A percentile compares a stretch with the other conserved stretches of the same genome.
phyloP scores from a whole-genome alignment of 2,329 filamentous ascomycete genomes.

The Stromatinia cepivora region DNA sequence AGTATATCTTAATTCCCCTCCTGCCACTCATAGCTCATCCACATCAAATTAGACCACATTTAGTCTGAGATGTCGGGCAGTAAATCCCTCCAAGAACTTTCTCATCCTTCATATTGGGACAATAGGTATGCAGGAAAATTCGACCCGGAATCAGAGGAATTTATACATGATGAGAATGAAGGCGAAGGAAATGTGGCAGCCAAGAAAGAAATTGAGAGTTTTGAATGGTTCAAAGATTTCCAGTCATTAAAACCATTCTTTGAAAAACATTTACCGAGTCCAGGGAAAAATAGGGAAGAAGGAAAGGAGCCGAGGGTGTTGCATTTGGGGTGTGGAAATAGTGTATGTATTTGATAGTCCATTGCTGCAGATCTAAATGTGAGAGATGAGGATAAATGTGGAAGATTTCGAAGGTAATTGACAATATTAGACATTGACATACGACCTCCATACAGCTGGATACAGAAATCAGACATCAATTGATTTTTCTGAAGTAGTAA shows the following conservation, averaged over 20 bases:
- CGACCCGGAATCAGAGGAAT: neutral
- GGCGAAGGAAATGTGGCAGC: slow-evolving; percentile 38
- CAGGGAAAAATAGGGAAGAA: slow-evolving; percentile 35
- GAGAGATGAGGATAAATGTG: neutral
- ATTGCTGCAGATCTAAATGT: neutral
- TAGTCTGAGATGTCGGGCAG: neutral
- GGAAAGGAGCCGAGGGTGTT: slow-evolving; percentile 48
- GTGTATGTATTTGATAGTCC: slow-evolving; percentile 44
- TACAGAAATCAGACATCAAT: slow-evolving; percentile 55
- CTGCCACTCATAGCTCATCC: neutral
- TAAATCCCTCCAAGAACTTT: slow-evolving; percentile 44
- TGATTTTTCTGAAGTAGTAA: slow-evolving; percentile 57
- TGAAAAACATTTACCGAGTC: slow-evolving; percentile 45
- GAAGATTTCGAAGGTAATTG: slow-evolving; percentile 19
- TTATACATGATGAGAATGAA: slow-evolving; percentile 33
- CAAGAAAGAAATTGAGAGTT: slow-evolving; percentile 25
- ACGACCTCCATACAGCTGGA: slow-evolving; percentile 48
- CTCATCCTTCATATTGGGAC: slow-evolving; percentile 27
- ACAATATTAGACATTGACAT: slow-evolving; percentile 50
- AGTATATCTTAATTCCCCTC: too few relatives aligned
- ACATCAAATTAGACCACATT: neutral
- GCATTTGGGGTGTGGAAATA: slow-evolving; percentile 59
- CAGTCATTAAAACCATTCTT: slow-evolving; percentile 51
- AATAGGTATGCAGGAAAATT: slow-evolving; percentile 21
- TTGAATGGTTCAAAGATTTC: slow-evolving; percentile 56